Evolutionary conservation across 805 yeast species (phyloP).

Genomic region (Clavispora asparagi): DNA sequence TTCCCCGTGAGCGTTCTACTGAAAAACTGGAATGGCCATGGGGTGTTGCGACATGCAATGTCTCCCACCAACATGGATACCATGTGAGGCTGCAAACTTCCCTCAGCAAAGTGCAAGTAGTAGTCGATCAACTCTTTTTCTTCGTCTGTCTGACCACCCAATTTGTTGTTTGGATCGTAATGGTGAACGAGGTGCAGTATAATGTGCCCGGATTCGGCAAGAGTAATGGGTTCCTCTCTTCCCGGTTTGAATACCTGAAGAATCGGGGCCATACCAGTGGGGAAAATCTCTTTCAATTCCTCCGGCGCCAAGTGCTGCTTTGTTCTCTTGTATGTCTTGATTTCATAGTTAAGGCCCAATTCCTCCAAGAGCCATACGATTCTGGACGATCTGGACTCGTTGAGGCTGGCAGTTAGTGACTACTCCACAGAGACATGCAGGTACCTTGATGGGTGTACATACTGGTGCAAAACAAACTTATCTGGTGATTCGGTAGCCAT

Average conservation of each 20-base stretch:
- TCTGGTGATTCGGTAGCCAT: conserved; percentile 2
- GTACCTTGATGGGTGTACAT: conserved; percentile 12
- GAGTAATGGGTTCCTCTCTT: conserved; percentile 12
- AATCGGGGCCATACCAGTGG: conserved; percentile 34
- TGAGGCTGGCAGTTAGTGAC: conserved; percentile 18
- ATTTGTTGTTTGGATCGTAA: conserved; percentile 40
- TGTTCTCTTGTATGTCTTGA: conserved; percentile 25
- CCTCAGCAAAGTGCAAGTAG: conserved; percentile 23
- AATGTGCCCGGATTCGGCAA: conserved; percentile 62
- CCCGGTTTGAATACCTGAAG: conserved; percentile 11
- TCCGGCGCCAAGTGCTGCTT: conserved; percentile 27
- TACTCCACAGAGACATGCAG: not conserved
- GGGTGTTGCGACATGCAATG: conserved; percentile 23
- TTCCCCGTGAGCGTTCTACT: conserved; percentile 17
- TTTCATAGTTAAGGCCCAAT: conserved; percentile 27
- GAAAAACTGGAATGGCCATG: conserved; percentile 20
- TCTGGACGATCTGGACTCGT: conserved; percentile 32
- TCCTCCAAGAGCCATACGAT: conserved; percentile 36
- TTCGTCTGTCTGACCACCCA: conserved; percentile 34
- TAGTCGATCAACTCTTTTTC: conserved; percentile 22
- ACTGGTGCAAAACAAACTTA: conserved; percentile 21
- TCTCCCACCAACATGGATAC: conserved; percentile 20
- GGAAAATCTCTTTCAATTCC: conserved; percentile 28
- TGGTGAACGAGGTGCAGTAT: conserved; percentile 45
- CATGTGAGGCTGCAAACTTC: conserved; percentile 19